Evolutionary conservation across 257 asterid genomes (phyloP), one percentile per base, ranked within the genome.

Genomic region (Petunia axillaris): DNA sequence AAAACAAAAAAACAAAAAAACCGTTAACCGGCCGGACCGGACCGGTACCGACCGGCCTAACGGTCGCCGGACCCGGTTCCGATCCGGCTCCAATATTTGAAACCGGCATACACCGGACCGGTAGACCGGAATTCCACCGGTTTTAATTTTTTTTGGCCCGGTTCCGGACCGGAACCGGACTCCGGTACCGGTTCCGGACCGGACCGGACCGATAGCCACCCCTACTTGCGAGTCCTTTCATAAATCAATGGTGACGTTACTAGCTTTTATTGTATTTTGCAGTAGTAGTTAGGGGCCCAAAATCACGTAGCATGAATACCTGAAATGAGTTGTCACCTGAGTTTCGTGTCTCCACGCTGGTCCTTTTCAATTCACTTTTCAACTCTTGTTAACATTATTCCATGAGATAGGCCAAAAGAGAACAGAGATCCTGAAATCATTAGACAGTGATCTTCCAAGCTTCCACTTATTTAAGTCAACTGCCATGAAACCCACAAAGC

Each of bases 341-440:
- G 25, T 48, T 70, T 46, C 41, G 10, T 70, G 77, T 25, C 35
- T 44, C 10, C 39, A 43, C n/a, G 0, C n/a, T 41, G 59, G 43
- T 71, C 59, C 11, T 71, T 46, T 71, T 70, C 77, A 46, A 70
- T 46, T 68, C 76, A 68, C 10, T 46, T 46, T 70, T 5, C 3
- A 43, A 54, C 25, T 5, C 54, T 8, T 50, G 25, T 25, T 25
- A 8, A 10, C 54, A 70, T 2, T 46, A 46, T 46, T 46, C 77
- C 59, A 58, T 25, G 59, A 71, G 25, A 71, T 71, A 71, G 25
- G 77, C 43, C 77, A 58, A 70, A 83, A 37, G 66, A 58, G 66
- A 67, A 85, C 82, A 83, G 82, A 83, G 81, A 85, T 81, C 55
- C 68, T 68, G 59, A 63, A 14, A 82, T 82, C 4, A 83, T 83